These are phyloP conservation scores for Quercus berberidifolia DNA, from an alignment of 306 rosid genomes.

Conservation along the genomic window DNA sequence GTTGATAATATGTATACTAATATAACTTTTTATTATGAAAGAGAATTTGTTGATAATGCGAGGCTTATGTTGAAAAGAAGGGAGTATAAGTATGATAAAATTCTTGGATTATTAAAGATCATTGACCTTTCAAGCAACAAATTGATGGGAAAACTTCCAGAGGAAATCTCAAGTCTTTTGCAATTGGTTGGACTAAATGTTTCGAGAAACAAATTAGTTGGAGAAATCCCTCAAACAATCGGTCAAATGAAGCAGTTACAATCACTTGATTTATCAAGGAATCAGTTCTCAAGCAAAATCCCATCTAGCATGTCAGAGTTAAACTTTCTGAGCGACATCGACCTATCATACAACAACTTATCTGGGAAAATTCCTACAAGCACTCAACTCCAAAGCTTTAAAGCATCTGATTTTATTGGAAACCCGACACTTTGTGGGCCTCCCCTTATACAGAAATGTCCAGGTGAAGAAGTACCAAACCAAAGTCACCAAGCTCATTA, in stretches of 20 bases:
- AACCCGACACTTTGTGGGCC: neutral
- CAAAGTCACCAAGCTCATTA: no score
- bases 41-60: neutral
- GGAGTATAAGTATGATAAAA: neutral
- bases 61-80: neutral
- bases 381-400: neutral
- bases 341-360: no score
- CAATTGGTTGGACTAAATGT: no score
- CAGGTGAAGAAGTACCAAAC: no score
- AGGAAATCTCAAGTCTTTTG: no score
- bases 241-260: neutral
- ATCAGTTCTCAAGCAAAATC: neutral
- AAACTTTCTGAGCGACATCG: no score
- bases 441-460: neutral
- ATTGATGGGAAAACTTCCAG: neutral
- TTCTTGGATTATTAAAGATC: neutral
- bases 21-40: accelerated
- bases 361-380: no score
- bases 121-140: neutral
- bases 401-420: neutral
- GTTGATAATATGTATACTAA: no score
- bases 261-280: neutral
- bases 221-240: neutral
- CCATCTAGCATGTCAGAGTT: neutral
- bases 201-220: neutral